phyloP scores from a whole-genome alignment of 352 stramenopile species.

The Saprolegnia diclina region DNA sequence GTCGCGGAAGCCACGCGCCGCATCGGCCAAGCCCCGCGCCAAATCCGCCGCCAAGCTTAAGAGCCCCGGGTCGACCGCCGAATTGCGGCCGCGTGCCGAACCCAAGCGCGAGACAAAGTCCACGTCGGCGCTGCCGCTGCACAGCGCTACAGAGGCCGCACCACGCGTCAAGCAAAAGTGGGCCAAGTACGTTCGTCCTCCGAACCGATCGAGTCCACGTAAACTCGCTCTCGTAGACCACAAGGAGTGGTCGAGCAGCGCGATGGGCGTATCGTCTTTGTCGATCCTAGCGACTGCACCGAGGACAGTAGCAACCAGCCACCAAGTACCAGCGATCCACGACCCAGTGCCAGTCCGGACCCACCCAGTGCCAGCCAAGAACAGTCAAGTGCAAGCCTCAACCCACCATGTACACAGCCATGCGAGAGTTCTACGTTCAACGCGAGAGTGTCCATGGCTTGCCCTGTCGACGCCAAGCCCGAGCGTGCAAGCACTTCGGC shows the following conservation, averaged over 20 bases:
- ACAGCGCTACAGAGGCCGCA: not conserved
- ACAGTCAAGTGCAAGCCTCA: no score
- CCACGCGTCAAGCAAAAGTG: conserved; percentile 14
- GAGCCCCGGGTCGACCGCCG: not conserved
- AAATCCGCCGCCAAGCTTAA: conserved; percentile 26
- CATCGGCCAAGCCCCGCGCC: conserved; percentile 13
- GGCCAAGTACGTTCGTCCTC: conserved; percentile 18
- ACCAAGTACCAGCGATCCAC: not conserved
- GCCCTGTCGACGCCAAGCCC: not conserved
- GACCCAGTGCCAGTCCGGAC: no score
- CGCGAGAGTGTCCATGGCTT: not conserved
- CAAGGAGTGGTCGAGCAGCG: conserved; percentile 20
- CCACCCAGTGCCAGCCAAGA: no score
- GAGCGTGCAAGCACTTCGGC: conserved; percentile 5
- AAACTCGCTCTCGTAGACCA: conserved; percentile 3
- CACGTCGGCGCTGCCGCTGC: conserved; percentile 14
- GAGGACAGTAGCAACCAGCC: not conserved
- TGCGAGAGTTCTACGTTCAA: not conserved
- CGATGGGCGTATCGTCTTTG: conserved; percentile 22
- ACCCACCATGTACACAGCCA: not conserved
- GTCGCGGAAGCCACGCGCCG: conserved; percentile 3
- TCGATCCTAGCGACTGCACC: not conserved
- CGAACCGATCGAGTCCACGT: not conserved
- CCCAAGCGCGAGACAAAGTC: conserved; percentile 11
- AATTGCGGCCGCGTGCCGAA: not conserved